Percentiles rank a stretch among this genome's conserved stretches.
Evolutionary conservation across 805 yeast genomes (phyloP).

Genomic region (Teunomyces tritomae): DNA sequence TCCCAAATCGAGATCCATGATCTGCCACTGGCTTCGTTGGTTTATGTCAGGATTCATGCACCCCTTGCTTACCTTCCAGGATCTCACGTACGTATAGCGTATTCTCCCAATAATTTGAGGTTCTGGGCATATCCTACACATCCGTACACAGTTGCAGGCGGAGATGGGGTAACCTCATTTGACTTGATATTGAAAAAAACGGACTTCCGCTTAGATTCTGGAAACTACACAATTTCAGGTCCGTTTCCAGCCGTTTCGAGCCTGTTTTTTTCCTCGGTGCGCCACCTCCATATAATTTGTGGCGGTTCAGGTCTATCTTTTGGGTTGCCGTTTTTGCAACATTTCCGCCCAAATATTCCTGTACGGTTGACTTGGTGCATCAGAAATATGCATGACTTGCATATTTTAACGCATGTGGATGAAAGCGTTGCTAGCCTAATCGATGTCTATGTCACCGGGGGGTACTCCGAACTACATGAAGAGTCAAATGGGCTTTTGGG

Average conservation of each 20-base stretch:
- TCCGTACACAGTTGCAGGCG: constrained; percentile 54
- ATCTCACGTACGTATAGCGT: constrained; percentile 49
- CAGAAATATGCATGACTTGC: constrained; percentile 44
- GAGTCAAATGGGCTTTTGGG: constrained; percentile 20
- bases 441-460: constrained; percentile 9
- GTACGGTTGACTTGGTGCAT: constrained; percentile 56
- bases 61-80: constrained; percentile 43
- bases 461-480: constrained; percentile 9
- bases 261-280: constrained; percentile 47
- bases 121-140: constrained; percentile 56
- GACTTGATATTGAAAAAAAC: constrained; percentile 48
- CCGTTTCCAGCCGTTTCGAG: constrained; percentile 45
- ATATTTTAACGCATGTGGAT: constrained; percentile 39
- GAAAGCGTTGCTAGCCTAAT: constrained; percentile 1
- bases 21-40: background rate
- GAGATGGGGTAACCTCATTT: constrained; percentile 29
- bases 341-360: constrained; percentile 26
- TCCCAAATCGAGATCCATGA: constrained; percentile 15
- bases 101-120: constrained; percentile 7
- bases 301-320: constrained; percentile 77
- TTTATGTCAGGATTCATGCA: background rate
- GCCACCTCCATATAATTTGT: constrained; percentile 51
- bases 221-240: constrained; percentile 10
- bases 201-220: constrained; percentile 6
- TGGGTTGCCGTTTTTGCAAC: constrained; percentile 52